Conservation (phyloP, 2,329 filamentous ascomycete genomes). For the Simplicillium aogashimaense region DNA sequence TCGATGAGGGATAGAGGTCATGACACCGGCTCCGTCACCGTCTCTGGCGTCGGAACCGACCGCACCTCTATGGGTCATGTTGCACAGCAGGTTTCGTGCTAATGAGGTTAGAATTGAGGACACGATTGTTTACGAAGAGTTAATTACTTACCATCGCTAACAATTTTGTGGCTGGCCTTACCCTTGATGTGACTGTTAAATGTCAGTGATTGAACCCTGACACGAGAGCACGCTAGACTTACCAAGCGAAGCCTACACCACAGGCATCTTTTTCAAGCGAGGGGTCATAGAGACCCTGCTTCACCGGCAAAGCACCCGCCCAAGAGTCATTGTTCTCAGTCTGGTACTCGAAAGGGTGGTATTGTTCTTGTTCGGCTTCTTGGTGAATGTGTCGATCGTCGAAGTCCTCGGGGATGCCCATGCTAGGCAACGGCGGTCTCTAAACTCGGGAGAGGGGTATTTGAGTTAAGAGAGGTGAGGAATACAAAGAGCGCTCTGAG, state of each 20-base stretch:
- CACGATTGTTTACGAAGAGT: constrained; percentile 5
- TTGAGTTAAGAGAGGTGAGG: not conserved
- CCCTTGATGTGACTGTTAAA: constrained; percentile 85
- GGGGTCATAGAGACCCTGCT: constrained; percentile 97
- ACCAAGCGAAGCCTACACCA: constrained; percentile 98
- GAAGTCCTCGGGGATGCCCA: constrained; percentile 57
- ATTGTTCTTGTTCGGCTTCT: constrained; percentile 49
- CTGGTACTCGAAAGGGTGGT: constrained; percentile 75
- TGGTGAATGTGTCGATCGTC: constrained; percentile 56
- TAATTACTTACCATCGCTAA: constrained; percentile 75
- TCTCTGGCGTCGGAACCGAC: constrained; percentile 97
- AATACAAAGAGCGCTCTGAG: not conserved
- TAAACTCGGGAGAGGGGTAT: not conserved
- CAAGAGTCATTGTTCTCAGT: constrained; percentile 77
- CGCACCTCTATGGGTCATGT: constrained; percentile 99
- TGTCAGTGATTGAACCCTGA: not conserved
- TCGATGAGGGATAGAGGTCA: constrained; percentile 97
- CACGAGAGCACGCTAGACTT: constrained; percentile 23
- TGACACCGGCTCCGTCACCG: constrained; percentile 96
- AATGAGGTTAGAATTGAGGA: constrained; percentile 1
- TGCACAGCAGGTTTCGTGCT: constrained; percentile 92
- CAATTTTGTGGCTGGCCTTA: constrained; percentile 93
- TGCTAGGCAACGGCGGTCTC: constrained; percentile 48
- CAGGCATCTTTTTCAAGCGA: constrained; percentile 97
- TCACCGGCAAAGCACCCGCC: constrained; percentile 91